Percentiles rank a stretch among this genome's conserved stretches.
phyloP scores from a whole-genome alignment of 1,284 basidiomycete genomes.

The Grifola frondosa region DNA sequence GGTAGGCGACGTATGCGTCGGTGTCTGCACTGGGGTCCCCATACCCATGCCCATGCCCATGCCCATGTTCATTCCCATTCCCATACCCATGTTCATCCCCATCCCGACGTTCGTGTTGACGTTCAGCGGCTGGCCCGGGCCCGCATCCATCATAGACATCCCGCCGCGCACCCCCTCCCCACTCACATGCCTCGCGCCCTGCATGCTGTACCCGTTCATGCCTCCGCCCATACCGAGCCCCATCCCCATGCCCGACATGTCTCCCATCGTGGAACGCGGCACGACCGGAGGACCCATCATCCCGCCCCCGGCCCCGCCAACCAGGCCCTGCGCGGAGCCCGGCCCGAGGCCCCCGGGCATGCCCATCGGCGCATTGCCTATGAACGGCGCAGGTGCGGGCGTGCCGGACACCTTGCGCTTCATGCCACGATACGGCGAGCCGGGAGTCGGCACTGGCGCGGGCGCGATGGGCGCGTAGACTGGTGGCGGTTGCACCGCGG shows the following conservation, averaged over 20 bases:
- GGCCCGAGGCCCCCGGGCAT: slow-evolving; percentile 16
- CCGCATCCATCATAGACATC: slow-evolving; percentile 1
- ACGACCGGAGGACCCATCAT: slow-evolving; percentile 19
- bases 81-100: slow-evolving; percentile 9
- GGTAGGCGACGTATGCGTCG: slow-evolving; percentile 4
- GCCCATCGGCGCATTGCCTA: slow-evolving; percentile 19
- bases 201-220: not conserved
- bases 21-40: not conserved
- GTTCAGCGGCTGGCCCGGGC: slow-evolving; percentile 6
- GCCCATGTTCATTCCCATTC: no score
- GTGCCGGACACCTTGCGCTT: slow-evolving; percentile 27
- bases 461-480: slow-evolving; percentile 29
- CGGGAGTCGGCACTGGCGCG: slow-evolving; percentile 22
- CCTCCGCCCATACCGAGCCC: slow-evolving; percentile 3
- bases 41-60: slow-evolving; percentile 9
- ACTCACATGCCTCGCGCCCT: not conserved
- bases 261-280: slow-evolving; percentile 5
- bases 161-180: slow-evolving; percentile 1
- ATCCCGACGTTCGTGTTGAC: slow-evolving; percentile 15
- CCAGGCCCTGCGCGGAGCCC: slow-evolving; percentile 4
- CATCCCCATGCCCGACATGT: slow-evolving; percentile 4
- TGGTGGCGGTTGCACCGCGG: slow-evolving; percentile 11
- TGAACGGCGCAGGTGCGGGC: slow-evolving; percentile 12
- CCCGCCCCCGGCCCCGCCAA: slow-evolving; percentile 17
- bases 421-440: slow-evolving; percentile 23